Percentiles rank a stretch among this genome's conserved stretches.
phyloP scores from a whole-genome alignment of 108 stramenopile genomes.

The Cyclostephanos tholiformis region DNA sequence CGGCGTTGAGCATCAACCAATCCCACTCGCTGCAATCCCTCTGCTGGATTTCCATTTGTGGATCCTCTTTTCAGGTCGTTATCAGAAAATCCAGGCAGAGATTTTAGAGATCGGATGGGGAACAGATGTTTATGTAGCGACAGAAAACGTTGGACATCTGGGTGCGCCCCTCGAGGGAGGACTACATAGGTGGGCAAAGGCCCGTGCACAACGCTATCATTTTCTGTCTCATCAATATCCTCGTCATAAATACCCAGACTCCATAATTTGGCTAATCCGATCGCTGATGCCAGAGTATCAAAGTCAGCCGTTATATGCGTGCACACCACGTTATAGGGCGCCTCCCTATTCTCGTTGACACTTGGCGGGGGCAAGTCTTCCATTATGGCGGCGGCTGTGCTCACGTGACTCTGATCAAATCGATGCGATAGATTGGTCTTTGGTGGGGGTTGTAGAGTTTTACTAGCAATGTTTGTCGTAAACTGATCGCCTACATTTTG shows the following conservation, averaged over 20 bases:
- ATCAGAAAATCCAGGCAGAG: slow-evolving; percentile 65
- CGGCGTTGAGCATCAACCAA: slow-evolving; percentile 90
- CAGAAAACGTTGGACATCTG: slow-evolving; percentile 87
- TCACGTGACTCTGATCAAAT: slow-evolving; percentile 10
- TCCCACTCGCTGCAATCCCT: slow-evolving; percentile 76
- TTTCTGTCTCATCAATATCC: slow-evolving; percentile 26
- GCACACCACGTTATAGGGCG: slow-evolving; percentile 79
- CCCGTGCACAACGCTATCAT: slow-evolving; percentile 44
- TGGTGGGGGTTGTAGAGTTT: background rate
- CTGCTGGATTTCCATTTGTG: slow-evolving; percentile 42
- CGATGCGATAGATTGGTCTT: background rate
- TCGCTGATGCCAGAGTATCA: slow-evolving; percentile 78
- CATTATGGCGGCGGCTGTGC: slow-evolving; percentile 25
- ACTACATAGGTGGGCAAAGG: slow-evolving; percentile 87
- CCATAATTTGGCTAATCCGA: slow-evolving; percentile 88
- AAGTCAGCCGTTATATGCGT: slow-evolving; percentile 91
- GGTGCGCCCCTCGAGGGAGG: slow-evolving; percentile 92
- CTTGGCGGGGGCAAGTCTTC: slow-evolving; percentile 50
- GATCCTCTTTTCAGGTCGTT: slow-evolving; percentile 38
- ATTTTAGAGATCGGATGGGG: slow-evolving; percentile 84
- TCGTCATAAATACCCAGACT: slow-evolving; percentile 38
- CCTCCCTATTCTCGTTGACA: slow-evolving; percentile 45
- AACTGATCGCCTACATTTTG: background rate
- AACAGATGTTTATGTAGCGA: slow-evolving; percentile 92
- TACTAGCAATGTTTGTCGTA: background rate